Base-by-base conservation (phyloP, 768 basidiomycete species). In the Bullera alba region DNA sequence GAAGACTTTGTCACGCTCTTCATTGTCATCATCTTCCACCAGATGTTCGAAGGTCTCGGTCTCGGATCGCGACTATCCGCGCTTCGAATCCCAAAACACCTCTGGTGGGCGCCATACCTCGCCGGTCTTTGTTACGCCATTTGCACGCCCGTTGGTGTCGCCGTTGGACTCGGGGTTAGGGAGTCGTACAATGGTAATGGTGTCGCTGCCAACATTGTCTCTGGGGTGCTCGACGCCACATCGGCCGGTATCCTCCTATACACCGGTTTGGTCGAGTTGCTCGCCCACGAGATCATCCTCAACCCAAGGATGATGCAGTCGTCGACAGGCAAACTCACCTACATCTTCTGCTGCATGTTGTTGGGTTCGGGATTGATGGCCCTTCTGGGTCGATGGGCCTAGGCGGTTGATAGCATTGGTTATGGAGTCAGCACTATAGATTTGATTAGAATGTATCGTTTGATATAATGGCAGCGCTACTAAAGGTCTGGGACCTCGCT, bases 271-370 rank as follows among this genome's bases (percentile, higher is more conserved):
- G 56, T 61, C 28, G 59, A 73, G 83, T 79, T 95, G 0, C 78
- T 97, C 38, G 93, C 89, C 1, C 92, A 95, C 67, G 93, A 96
- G 65, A 95, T 97, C 74, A 66, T 97, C 34, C 90, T 93, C 75
- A 90, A 82, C 76, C 81, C 83, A 51, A 80, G 87, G 50, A 87
- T 91, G 84, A 81, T 84, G 70, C 76, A 80, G n/a, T 79, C 79
- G 3, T 81, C 82, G 4, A 81, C 80, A 46, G 62, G 71, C 23
- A 81, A 81, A 61, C 73, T 93, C n/a, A 72, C 77, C 0, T 93
- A 86, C 56, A 83, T 87, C 5, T 55, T 89, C 53, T 71, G 74
- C n/a, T 83, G 81, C 59, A 88, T 95, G 83, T 57, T 84, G n/a
- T 52, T 83, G 7, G 92, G 92, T 8, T 83, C 83, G 22, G 89